Base-by-base conservation (phyloP, 306 rosid species). In the Fragaria ananassa region DNA sequence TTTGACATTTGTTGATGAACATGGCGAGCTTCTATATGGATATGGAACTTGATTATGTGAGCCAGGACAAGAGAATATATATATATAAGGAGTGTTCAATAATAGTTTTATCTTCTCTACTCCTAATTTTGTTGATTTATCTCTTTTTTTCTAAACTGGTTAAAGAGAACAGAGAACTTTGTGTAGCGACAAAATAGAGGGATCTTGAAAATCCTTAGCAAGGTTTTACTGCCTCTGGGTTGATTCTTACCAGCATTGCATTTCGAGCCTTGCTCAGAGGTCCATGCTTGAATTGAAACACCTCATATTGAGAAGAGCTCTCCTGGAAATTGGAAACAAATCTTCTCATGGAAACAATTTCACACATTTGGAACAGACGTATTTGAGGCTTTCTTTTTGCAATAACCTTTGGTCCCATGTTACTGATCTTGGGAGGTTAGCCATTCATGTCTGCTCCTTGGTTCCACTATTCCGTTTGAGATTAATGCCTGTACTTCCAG, bases 291-390 rank as follows among this genome's bases (percentile, higher is more conserved):
- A 25, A 25, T 58, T 57, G 77, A 41, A 73, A 10, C 23, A 23
- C 68, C 54, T 25, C 51, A 25, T 17, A 39, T 11, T 73, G 63
- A 56, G 54, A 73, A 57, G 77, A 57, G 77, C 46, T 73, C 12
- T 64, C 73, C 50, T 72, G 67, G 47, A 37, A 9, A 57, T 73
- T 13, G 11, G 27, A 62, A 73, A 42, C 56, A 1, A 10, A 57
- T 73, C 77, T 73, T 57, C n/a, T 41, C 19, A 57, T 46, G 46
- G 50, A 44, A 57, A 29, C 54, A 41, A 15, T 64, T 73, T 57
- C 68, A 39, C 39, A 1, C 53, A 8, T 56, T 25, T 73, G 68
- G 37, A 73, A 62, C 77, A 42, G 57, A 18, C 77, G 3, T 57
- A 56, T 41, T 39, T 73, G 69, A 29, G 4, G 29, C 58, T 42